Conservation (phyloP, 805 yeast species). For the Hanseniaspora meyeri region DNA sequence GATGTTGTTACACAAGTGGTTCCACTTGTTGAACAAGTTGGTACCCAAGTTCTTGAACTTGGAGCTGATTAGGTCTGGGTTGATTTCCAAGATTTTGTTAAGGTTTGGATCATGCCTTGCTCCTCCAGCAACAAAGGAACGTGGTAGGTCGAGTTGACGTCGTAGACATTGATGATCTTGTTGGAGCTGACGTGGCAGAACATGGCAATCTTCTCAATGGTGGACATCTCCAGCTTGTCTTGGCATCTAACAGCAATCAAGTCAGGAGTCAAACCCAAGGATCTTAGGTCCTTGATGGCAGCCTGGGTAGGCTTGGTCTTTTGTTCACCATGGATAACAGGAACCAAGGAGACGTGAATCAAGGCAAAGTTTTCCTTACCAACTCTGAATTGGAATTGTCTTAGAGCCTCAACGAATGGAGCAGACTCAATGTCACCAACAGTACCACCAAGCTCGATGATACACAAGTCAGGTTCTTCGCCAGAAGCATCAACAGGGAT, state of each 20-base stretch:
- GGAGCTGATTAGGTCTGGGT: constrained; percentile 32
- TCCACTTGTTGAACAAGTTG: constrained; percentile 65
- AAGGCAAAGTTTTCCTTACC: constrained; percentile 88
- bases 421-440: constrained; percentile 99
- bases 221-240: constrained; percentile 62
- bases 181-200: constrained; percentile 98
- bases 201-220: constrained; percentile 95
- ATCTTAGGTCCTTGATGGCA: constrained; percentile 91
- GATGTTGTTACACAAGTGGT: constrained; percentile 58
- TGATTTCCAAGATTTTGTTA: constrained; percentile 55
- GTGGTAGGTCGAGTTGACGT: constrained; percentile 92
- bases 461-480: constrained; percentile 78
- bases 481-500: constrained; percentile 69
- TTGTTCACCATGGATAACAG: constrained; percentile 97
- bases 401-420: constrained; percentile 95
- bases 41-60: constrained; percentile 56
- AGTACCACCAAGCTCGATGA: constrained; percentile 96
- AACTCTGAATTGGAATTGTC: constrained; percentile 97
- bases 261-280: constrained; percentile 88
- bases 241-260: constrained; percentile 97
- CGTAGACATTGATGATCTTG: constrained; percentile 93
- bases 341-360: constrained; percentile 92
- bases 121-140: constrained; percentile 85
- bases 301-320: constrained; percentile 99
- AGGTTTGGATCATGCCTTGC: constrained; percentile 68